Percentiles rank a stretch among this genome's conserved stretches.
These are phyloP conservation scores for Kazachstania taianensis DNA, from an alignment of 805 yeast genomes.

Conservation along the genomic window DNA sequence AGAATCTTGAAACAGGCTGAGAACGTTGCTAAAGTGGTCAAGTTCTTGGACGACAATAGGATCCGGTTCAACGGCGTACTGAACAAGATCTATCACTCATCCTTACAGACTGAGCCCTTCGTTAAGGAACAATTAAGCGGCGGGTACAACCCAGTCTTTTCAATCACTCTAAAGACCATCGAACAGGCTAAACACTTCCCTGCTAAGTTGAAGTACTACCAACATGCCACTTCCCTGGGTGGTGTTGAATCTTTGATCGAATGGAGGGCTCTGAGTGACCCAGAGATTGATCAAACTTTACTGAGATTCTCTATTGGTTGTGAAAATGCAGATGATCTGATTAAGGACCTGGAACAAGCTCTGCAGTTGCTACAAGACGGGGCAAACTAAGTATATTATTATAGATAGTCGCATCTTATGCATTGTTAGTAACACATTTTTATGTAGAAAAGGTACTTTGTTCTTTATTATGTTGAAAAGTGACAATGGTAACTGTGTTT, in stretches of 20 bases:
- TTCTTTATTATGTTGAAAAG: too few relatives aligned
- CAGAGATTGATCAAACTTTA: conserved; percentile 42
- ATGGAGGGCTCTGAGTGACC: conserved; percentile 75
- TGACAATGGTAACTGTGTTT: too few relatives aligned
- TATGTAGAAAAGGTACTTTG: too few relatives aligned
- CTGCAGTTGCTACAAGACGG: conserved; percentile 22
- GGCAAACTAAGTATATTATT: neutral
- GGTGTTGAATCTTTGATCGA: conserved; percentile 89
- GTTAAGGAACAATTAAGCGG: conserved; percentile 56
- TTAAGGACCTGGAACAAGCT: conserved; percentile 58
- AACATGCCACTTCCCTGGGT: conserved; percentile 87
- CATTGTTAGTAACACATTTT: too few relatives aligned
- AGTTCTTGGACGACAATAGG: conserved; percentile 42
- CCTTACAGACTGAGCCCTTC: conserved; percentile 54
- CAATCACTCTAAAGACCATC: conserved; percentile 57
- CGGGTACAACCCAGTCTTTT: conserved; percentile 61
- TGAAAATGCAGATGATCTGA: conserved; percentile 68
- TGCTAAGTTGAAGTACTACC: conserved; percentile 52
- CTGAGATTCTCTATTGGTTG: conserved; percentile 74
- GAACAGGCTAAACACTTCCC: conserved; percentile 65
- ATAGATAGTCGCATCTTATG: too few relatives aligned
- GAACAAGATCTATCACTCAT: conserved; percentile 48
- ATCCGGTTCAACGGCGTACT: conserved; percentile 37
- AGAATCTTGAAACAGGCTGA: conserved; percentile 57
- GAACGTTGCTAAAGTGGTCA: conserved; percentile 51